phyloP scores from a whole-genome alignment of 352 stramenopile species.

The Globisporangium sylvaticum region DNA sequence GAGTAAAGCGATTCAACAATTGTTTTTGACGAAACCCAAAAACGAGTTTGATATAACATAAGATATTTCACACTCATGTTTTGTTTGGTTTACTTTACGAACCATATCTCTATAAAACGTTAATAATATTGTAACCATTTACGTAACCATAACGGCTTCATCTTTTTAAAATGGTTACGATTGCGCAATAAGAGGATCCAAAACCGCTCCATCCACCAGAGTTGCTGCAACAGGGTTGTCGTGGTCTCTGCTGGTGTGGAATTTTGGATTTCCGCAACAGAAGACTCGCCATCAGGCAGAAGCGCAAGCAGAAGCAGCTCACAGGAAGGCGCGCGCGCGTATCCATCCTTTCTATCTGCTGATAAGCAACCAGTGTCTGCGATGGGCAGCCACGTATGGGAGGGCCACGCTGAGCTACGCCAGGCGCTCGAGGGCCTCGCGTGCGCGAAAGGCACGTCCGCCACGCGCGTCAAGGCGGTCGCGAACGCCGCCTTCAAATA shows the following conservation, averaged over 20 bases:
- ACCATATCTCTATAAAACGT: too few relatives aligned
- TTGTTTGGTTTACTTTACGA: too few relatives aligned
- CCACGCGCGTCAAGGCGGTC: slow-evolving; percentile 68
- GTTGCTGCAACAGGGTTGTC: neutral
- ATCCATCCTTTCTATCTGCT: neutral
- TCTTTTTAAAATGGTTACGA: neutral
- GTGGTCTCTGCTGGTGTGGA: neutral
- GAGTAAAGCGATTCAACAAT: too few relatives aligned
- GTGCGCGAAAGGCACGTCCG: slow-evolving; percentile 75
- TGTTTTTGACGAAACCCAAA: too few relatives aligned
- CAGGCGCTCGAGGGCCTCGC: slow-evolving; percentile 64
- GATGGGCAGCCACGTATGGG: slow-evolving; percentile 31
- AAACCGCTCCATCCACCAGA: neutral
- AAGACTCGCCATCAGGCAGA: neutral
- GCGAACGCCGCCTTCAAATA: slow-evolving; percentile 66
- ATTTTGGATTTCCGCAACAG: neutral
- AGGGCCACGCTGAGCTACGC: slow-evolving; percentile 64
- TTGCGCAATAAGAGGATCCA: neutral
- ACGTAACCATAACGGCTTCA: too few relatives aligned
- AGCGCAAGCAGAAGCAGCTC: neutral
- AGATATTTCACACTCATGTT: too few relatives aligned
- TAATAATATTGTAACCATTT: too few relatives aligned
- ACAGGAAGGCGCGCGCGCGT: neutral
- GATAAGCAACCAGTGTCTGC: neutral
- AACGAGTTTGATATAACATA: too few relatives aligned